Base-by-base conservation (phyloP, 1,284 basidiomycete species). In the Testicularia cyperi region DNA sequence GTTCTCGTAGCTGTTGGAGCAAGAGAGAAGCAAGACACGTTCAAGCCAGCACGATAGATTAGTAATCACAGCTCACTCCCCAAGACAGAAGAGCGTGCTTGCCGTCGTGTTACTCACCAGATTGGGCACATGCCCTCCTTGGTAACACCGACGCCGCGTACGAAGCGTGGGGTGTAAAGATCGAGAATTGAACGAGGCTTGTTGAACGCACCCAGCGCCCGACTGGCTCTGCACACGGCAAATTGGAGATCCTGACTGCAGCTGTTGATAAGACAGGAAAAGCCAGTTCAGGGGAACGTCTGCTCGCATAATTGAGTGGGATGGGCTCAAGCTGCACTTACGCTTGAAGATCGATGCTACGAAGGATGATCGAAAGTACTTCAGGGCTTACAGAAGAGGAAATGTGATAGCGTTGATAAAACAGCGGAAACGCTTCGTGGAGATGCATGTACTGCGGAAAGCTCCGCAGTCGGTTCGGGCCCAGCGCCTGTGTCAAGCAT, bases 41-140 rank as follows among this genome's bases (percentile, higher is more conserved):
- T n/a, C n/a, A n/a, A n/a, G n/a, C n/a, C n/a, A n/a, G n/a, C n/a
- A n/a, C n/a, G n/a, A n/a, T n/a, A n/a, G n/a, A n/a, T n/a, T n/a
- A n/a, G n/a, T n/a, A n/a, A n/a, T n/a, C n/a, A n/a, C n/a, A n/a
- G n/a, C n/a, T n/a, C n/a, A n/a, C n/a, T n/a, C n/a, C n/a, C n/a
- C n/a, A n/a, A n/a, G n/a, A n/a, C n/a, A n/a, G n/a, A n/a, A n/a
- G n/a, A n/a, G n/a, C n/a, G n/a, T n/a, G n/a, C n/a, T n/a, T n/a
- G n/a, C n/a, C n/a, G n/a, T n/a, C 15, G 22, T 38, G 8, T 20
- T 5, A 52, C 55, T 48, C 38, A 58, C 55, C 65, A 69, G 7
- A 69, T 32, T 7, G 65, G 56, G 40, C 67, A 69, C 39, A 69
- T 55, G 13, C 62, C 67, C 22, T 62, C 52, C 25, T 69, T 69